Evolutionary conservation across 163 green algal species (phyloP), one percentile per base, ranked within the genome.

Genomic region (Chloromonas sp.): DNA sequence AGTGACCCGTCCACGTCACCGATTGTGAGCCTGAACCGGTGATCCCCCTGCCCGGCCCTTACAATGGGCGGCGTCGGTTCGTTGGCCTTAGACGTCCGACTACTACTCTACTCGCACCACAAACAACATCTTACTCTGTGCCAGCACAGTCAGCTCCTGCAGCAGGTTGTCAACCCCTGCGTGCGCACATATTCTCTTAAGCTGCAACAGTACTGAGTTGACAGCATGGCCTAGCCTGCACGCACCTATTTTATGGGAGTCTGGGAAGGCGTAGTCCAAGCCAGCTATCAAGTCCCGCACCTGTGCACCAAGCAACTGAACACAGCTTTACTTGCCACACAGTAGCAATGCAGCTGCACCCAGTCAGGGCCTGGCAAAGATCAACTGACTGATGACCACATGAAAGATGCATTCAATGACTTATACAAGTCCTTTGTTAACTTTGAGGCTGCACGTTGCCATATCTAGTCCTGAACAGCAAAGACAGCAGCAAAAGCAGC

Each of bases 221-320:
- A 36, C 36, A 36, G 36, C 36, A 36, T 36, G 36, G 36, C 36
- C 36, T 36, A 36, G 36, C 36, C 36, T 36, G 36, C 66, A 74
- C 66, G 66, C 66, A 88, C 87, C 87, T 83, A 91, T 85, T 83
- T 91, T 91, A 13, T 78, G 60, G 15, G 85, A 80, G 2, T 87
- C 81, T 8, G 87, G 87, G 81, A 89, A 91, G 3, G 85, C 87
- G 78, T 91, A 91, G 83, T 91, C 87, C 70, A 87, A 71, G 58
- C 84, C 84, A 1, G 14, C 84, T 58, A 85, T 62, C 77, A 84
- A 2, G 15, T 84, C 66, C 81, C 80, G 66, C 57, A 86, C 79
- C 66, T 86, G 83, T 83, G 79, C 58, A 70, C 57, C 11, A 15
- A 36, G 36, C 36, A 36, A 36, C 36, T 36, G 36, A 36, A 36